Conservation (phyloP, 768 basidiomycete species). For the Gelatoporia subvermispora region DNA sequence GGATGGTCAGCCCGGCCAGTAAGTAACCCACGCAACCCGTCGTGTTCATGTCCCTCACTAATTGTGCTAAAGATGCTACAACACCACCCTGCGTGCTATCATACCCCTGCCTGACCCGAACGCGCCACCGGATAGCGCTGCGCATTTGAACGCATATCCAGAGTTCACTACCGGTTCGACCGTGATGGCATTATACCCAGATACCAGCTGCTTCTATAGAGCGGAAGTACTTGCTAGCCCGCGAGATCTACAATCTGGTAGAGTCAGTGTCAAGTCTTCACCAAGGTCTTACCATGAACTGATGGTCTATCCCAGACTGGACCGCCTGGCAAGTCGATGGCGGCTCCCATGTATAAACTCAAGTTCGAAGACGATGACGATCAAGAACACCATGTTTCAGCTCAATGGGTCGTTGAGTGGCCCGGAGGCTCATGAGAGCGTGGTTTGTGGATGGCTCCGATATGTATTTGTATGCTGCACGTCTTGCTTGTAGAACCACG, state of each 20-base stretch:
- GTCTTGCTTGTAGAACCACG: background rate
- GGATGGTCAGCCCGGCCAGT: slow-evolving; percentile 66
- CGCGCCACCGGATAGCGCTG: slow-evolving; percentile 49
- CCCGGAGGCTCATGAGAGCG: slow-evolving; percentile 35
- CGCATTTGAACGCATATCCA: slow-evolving; percentile 66
- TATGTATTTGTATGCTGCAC: background rate
- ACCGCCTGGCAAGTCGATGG: slow-evolving; percentile 10
- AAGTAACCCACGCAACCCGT: slow-evolving; percentile 11
- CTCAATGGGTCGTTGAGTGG: slow-evolving; percentile 81
- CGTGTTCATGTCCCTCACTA: background rate
- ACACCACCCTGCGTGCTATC: slow-evolving; percentile 63
- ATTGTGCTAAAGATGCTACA: slow-evolving; percentile 48
- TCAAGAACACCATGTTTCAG: slow-evolving; percentile 71
- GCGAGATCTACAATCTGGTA: slow-evolving; percentile 32
- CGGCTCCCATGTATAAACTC: slow-evolving; percentile 60
- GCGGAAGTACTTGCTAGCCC: slow-evolving; percentile 79
- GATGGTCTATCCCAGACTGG: slow-evolving; percentile 9
- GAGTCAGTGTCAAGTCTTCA: slow-evolving; percentile 28
- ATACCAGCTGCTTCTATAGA: slow-evolving; percentile 88
- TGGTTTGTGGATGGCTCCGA: background rate
- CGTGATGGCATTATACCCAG: slow-evolving; percentile 86
- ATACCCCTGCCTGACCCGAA: slow-evolving; percentile 78
- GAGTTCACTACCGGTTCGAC: slow-evolving; percentile 67
- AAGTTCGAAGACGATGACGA: slow-evolving; percentile 90
- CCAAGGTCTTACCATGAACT: slow-evolving; percentile 26